Percentiles rank a stretch among this genome's conserved stretches.
Evolutionary conservation across 768 basidiomycete species (phyloP).

Genomic region (Ephemerocybe angulata): DNA sequence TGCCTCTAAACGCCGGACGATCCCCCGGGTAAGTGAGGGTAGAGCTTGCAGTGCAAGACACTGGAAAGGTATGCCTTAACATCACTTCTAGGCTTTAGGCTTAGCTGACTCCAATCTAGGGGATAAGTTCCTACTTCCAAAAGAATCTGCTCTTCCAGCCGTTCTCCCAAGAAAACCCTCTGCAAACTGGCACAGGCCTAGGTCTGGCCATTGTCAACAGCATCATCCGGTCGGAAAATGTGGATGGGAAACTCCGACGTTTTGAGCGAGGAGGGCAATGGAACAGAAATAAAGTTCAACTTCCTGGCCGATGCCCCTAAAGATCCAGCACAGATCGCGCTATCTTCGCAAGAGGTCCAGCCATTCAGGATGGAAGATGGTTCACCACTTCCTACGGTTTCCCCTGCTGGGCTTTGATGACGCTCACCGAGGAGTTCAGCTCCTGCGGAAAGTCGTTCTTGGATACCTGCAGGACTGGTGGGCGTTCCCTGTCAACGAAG

Average conservation of each 20-base stretch:
- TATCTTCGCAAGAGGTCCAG: conserved; percentile 37
- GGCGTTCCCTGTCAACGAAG: conserved; percentile 54
- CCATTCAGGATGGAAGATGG: conserved; percentile 43
- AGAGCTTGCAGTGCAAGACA: conserved; percentile 83
- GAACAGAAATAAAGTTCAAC: conserved; percentile 87
- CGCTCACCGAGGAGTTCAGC: conserved; percentile 59
- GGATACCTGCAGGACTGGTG: conserved; percentile 75
- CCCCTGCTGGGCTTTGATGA: conserved; percentile 74
- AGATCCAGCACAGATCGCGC: conserved; percentile 23
- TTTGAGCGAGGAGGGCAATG: conserved; percentile 84
- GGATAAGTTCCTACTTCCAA: conserved; percentile 54
- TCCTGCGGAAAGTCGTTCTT: conserved; percentile 58
- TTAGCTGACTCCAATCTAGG: background rate
- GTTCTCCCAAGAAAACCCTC: conserved; percentile 93
- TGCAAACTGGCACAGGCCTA: conserved; percentile 90
- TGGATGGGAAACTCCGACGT: conserved; percentile 90
- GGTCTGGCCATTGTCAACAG: conserved; percentile 95
- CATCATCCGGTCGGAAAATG: conserved; percentile 80
- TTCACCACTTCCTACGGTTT: conserved; percentile 45
- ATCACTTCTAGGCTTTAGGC: background rate
- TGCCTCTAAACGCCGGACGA: conserved; percentile 57
- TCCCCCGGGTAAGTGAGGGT: conserved; percentile 63
- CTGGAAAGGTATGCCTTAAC: conserved; percentile 64
- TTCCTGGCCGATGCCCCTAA: conserved; percentile 68
- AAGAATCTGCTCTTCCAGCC: conserved; percentile 98